Evolutionary conservation across 345 rosid genomes (phyloP).

Genomic region (Gossypium raimondii): DNA sequence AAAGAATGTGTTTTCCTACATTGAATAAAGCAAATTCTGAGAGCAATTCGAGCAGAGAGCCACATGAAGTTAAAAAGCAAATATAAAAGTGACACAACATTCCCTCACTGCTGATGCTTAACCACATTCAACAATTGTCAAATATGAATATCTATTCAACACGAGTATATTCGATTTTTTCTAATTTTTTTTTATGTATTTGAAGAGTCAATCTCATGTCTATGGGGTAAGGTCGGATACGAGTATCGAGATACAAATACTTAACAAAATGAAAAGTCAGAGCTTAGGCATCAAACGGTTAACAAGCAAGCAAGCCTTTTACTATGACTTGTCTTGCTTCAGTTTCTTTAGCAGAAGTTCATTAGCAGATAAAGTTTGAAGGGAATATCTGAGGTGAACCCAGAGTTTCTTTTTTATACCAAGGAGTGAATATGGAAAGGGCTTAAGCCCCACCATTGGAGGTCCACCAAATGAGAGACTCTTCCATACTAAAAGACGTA

Average conservation of each 20-base stretch:
- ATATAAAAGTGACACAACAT: constrained; percentile 2
- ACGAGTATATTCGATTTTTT: neutral
- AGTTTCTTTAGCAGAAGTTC: constrained; percentile 4
- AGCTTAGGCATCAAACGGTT: neutral
- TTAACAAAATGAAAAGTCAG: neutral
- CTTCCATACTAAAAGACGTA: neutral
- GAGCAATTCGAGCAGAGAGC: neutral
- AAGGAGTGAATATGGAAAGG: neutral
- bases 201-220: neutral
- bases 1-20: neutral
- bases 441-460: constrained; percentile 15
- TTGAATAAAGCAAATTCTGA: neutral
- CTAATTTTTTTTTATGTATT: neutral
- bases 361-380: constrained; percentile 4
- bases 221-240: neutral
- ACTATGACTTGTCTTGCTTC: constrained; percentile 10
- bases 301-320: neutral
- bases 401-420: neutral
- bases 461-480: constrained; percentile 10
- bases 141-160: too few species aligned
- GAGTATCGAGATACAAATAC: neutral
- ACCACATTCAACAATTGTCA: too few species aligned
- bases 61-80: neutral
- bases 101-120: neutral
- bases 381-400: neutral